Conservation (phyloP, 2,329 filamentous ascomycete genomes). For the Penicillium janthinellum region DNA sequence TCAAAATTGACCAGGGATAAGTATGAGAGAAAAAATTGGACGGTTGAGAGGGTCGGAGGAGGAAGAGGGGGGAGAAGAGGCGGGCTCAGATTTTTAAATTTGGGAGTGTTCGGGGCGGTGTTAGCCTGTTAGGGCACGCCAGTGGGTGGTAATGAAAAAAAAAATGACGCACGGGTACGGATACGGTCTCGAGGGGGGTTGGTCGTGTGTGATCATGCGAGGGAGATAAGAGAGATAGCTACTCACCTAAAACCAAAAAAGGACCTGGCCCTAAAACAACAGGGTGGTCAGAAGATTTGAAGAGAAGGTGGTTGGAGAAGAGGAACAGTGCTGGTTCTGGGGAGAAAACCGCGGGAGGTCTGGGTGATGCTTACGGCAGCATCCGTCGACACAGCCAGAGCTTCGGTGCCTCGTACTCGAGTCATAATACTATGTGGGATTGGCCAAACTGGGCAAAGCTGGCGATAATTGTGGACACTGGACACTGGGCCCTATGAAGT, state of each 20-base stretch:
- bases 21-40: conserved; percentile 25
- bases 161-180: conserved; percentile 21
- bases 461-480: no score
- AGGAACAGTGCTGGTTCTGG: conserved; percentile 5
- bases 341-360: neutral
- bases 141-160: conserved; percentile 18
- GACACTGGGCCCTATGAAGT: no score
- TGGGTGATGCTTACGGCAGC: conserved; percentile 7
- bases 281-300: conserved; percentile 3
- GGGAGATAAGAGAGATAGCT: conserved; percentile 1
- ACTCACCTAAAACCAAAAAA: conserved; percentile 4
- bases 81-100: conserved; percentile 22
- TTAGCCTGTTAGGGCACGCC: conserved; percentile 20
- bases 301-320: conserved; percentile 1
- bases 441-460: no score
- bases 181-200: neutral
- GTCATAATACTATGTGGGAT: no score
- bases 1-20: neutral
- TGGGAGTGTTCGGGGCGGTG: conserved; percentile 13
- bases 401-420: no score
- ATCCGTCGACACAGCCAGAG: neutral
- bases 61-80: neutral
- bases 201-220: neutral
- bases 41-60: conserved; percentile 13
- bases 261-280: conserved; percentile 9